Base-by-base conservation (phyloP, 805 yeast genomes). In the Starmerella floricola region DNA sequence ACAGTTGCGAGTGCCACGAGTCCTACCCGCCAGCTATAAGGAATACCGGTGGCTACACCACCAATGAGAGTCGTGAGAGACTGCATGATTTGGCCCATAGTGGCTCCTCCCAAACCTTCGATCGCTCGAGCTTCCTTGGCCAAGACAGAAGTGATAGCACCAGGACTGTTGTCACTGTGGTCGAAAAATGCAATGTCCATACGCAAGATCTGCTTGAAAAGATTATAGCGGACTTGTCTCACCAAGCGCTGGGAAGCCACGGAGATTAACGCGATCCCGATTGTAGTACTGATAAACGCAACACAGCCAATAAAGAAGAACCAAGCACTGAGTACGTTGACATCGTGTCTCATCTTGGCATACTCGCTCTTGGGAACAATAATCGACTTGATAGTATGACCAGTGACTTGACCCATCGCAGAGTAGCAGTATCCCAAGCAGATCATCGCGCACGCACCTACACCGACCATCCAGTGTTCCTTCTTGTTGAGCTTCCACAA, bases 61-160 rank as follows among this genome's bases (percentile, higher is more conserved):
- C 56, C 66, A 40, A 64, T 45, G 11, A 65, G 49, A 8, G 66
- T 64, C 11, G 63, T 60, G 23, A 60, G 12, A 1, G 63, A 61
- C 37, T 57, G 55, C 46, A 62, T 46, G 37, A 63, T 57, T 45
- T 63, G 67, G 6, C 66, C 67, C 34, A 63, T 50, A 1, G 67
- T 63, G 5, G 66, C 62, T 17, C 68, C 68, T 12, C 65, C 64
- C 4, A 63, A 50, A 23, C 67, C 67, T 34, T 63, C 62, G 12
- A 62, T 60, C 17, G 62, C 58, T 41, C 61, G 62, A 8, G 65
- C 67, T 38, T 64, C 67, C 38, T 60, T 63, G 35, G 67, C 64
- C 13, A 64, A 49, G 21, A 61, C 56, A 1, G 66, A 49, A 3
- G 65, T 60, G 15, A 64, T 52, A 1, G 66, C 50, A 33, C 68